Evolutionary conservation across 2,329 filamentous ascomycete genomes (phyloP).

Genomic region (Teratosphaeria zuluensis): DNA sequence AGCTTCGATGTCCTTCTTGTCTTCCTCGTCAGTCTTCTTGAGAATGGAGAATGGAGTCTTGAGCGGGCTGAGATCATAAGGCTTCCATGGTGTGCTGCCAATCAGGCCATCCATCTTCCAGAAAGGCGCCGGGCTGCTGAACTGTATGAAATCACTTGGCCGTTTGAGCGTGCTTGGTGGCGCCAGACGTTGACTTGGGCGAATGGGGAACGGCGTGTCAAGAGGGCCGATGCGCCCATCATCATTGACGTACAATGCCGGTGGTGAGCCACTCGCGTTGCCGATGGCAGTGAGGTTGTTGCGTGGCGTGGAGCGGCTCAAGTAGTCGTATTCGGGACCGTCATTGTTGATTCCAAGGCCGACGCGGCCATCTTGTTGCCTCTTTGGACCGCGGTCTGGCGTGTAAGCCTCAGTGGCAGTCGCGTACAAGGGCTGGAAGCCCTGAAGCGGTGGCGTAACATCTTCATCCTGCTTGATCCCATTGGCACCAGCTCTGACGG

Average conservation of each 20-base stretch:
- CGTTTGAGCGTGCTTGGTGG: conserved; percentile 73
- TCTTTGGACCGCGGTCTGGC: conserved; percentile 43
- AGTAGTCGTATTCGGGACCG: conserved; percentile 19
- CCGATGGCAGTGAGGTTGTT: conserved; percentile 27
- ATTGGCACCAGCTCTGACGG: conserved; percentile 35
- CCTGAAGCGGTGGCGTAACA: conserved; percentile 35
- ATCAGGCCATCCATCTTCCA: conserved; percentile 77
- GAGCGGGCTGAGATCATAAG: conserved; percentile 29
- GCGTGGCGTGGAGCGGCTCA: conserved; percentile 22
- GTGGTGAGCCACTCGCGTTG: conserved; percentile 28
- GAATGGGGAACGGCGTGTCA: conserved; percentile 29
- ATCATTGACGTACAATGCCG: conserved; percentile 29
- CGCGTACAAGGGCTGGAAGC: conserved; percentile 33
- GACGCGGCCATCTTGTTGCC: conserved; percentile 16
- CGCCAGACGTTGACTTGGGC: conserved; percentile 52
- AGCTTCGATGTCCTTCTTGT: conserved; percentile 11
- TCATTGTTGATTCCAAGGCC: conserved; percentile 24
- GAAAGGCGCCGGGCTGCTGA: conserved; percentile 75
- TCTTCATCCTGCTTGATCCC: conserved; percentile 23
- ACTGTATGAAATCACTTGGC: conserved; percentile 77
- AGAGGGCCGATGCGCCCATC: conserved; percentile 25
- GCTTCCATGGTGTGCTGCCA: conserved; percentile 54
- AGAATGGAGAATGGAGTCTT: conserved; percentile 28
- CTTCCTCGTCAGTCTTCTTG: conserved; percentile 16
- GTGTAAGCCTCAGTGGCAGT: conserved; percentile 44